Conservation (phyloP, 225 moss, liverwort and hornwort species). For the Physcomitrium patens region DNA sequence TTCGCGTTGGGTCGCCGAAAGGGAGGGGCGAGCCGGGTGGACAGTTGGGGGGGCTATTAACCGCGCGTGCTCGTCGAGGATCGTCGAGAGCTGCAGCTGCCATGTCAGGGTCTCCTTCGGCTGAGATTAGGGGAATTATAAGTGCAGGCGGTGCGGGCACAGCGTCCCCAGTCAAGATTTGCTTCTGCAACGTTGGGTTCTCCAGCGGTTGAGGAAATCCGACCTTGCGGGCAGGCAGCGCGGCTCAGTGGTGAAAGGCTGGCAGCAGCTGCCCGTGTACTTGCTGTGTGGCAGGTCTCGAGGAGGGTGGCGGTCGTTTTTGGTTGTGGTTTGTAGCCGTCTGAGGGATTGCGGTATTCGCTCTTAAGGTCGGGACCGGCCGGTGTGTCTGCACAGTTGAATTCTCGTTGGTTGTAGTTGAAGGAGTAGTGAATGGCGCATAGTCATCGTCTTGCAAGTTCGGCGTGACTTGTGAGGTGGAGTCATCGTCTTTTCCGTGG, state of each 20-base stretch:
- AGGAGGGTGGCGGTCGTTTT: background rate
- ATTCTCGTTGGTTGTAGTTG: background rate
- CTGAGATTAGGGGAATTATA: constrained; percentile 8
- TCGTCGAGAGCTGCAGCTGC: background rate
- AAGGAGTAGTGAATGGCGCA: constrained; percentile 2
- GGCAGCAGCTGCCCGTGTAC: background rate
- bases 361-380: constrained; percentile 5
- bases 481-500: background rate
- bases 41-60: background rate
- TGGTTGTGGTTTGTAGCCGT: background rate
- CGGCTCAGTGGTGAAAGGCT: background rate
- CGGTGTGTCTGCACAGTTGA: background rate
- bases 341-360: background rate
- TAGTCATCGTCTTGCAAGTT: background rate
- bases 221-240: background rate
- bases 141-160: background rate
- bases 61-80: constrained; percentile 30
- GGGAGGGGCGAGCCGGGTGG: background rate
- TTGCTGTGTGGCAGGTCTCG: background rate
- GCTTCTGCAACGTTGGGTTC: background rate
- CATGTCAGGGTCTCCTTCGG: constrained; percentile 4
- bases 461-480: constrained; percentile 17
- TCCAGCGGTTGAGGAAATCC: too few relatives aligned
- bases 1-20: background rate
- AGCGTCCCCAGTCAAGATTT: background rate